phyloP scores from a whole-genome alignment of 1,284 basidiomycete species.

The Ustilago bromivora region DNA sequence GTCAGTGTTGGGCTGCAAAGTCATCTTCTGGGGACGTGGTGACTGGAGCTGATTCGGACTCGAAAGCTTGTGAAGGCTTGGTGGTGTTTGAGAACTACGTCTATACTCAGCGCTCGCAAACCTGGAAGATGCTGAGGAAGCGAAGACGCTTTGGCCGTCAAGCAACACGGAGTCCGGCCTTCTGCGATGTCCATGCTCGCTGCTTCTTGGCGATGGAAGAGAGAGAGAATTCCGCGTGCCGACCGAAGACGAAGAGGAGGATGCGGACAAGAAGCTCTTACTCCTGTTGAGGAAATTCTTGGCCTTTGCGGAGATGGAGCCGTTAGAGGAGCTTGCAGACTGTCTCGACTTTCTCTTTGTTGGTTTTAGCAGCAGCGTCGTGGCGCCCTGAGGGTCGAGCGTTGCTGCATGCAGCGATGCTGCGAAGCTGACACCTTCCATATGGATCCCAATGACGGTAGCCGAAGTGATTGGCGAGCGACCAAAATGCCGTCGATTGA shows the following conservation, averaged over 20 bases:
- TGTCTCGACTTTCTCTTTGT: neutral
- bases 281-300: conserved; percentile 20
- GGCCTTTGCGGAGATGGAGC: conserved; percentile 18
- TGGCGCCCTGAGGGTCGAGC: neutral
- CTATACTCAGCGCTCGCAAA: neutral
- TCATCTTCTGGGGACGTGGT: neutral
- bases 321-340: neutral
- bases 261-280: conserved; percentile 19
- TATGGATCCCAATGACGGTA: neutral
- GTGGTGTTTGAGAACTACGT: neutral
- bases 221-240: neutral
- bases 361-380: conserved; percentile 6
- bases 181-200: neutral
- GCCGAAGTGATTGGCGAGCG: neutral
- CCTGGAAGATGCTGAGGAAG: neutral
- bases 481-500: neutral
- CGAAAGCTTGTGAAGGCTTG: neutral
- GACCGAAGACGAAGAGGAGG: conserved; percentile 3
- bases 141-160: conserved; percentile 1
- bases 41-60: neutral
- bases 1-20: neutral
- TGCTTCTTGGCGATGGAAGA: neutral
- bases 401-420: conserved; percentile 25
- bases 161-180: neutral
- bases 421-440: conserved; percentile 36